Percentiles rank a stretch among this genome's conserved stretches.
Conservation (phyloP, 1,139 yeast species). For the Protomyces inundatus region DNA sequence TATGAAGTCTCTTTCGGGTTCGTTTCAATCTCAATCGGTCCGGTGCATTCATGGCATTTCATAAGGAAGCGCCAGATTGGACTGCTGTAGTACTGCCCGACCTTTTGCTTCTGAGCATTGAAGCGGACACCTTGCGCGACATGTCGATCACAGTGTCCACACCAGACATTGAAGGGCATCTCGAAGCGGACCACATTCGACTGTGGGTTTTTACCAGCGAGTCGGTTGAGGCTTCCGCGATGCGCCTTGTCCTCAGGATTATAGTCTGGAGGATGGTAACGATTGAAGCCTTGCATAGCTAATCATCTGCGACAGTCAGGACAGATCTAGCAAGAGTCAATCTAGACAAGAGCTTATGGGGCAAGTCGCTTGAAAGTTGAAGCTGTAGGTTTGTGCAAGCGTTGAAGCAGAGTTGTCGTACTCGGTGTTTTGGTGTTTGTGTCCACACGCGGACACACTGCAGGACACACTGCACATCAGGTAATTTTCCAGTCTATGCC, state of each 20-base stretch:
- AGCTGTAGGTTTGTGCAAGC: too few species aligned
- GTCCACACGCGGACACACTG: too few species aligned
- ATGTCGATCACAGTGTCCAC: conserved; percentile 35
- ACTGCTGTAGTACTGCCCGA: conserved; percentile 37
- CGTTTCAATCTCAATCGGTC: conserved; percentile 36
- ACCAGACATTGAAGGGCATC: conserved; percentile 37
- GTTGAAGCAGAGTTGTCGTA: too few species aligned
- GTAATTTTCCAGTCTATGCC: too few species aligned
- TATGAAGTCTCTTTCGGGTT: conserved; percentile 39
- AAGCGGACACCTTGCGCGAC: conserved; percentile 39
- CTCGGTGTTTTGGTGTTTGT: too few species aligned
- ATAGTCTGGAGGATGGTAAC: conserved; percentile 40
- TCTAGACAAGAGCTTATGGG: too few species aligned
- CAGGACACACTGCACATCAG: too few species aligned
- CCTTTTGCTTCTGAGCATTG: conserved; percentile 38
- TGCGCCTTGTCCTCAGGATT: conserved; percentile 36
- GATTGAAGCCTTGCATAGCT: conserved; percentile 36
- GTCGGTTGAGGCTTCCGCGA: conserved; percentile 37
- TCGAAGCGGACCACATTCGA: conserved; percentile 39
- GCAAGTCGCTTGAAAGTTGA: too few species aligned
- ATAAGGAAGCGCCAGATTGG: conserved; percentile 38
- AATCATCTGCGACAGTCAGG: too few species aligned
- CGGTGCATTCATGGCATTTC: conserved; percentile 37
- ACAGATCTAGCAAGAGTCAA: too few species aligned
- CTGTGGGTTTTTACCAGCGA: conserved; percentile 36